Evolutionary conservation across 2,329 filamentous ascomycete species (phyloP).

Genomic region (Paramyrothecium sp.): DNA sequence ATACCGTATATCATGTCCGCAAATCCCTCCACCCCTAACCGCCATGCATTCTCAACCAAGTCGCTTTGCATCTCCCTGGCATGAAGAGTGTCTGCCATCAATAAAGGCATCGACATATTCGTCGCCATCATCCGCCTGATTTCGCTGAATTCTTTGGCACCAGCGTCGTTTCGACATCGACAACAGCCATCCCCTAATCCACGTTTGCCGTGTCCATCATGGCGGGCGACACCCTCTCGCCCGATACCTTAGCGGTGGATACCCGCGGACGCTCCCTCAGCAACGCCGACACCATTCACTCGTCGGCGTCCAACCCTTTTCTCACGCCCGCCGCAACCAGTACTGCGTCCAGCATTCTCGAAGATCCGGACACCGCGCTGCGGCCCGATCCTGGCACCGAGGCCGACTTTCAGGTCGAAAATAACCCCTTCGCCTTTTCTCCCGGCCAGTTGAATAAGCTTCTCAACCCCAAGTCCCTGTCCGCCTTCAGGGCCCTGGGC

Average conservation of each 20-base stretch:
- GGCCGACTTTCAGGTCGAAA: slow-evolving; percentile 65
- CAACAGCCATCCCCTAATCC: not conserved
- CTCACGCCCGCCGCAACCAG: slow-evolving; percentile 17
- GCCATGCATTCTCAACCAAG: not conserved
- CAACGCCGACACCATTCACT: slow-evolving; percentile 14
- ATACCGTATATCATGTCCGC: not conserved
- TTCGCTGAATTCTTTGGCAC: not conserved
- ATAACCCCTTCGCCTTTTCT: slow-evolving; percentile 80
- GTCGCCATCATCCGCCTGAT: not conserved
- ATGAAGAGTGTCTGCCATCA: not conserved
- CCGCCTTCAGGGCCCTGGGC: slow-evolving; percentile 74
- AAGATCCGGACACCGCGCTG: slow-evolving; percentile 52
- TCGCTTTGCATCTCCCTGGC: not conserved
- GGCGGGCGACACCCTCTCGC: slow-evolving; percentile 1
- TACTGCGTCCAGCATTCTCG: slow-evolving; percentile 11
- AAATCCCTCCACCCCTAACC: not conserved
- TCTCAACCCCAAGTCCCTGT: slow-evolving; percentile 79
- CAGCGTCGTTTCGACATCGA: not conserved
- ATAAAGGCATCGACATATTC: not conserved
- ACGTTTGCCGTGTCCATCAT: not conserved
- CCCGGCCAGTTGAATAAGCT: slow-evolving; percentile 79
- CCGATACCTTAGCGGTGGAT: slow-evolving; percentile 1
- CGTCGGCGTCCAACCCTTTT: slow-evolving; percentile 19
- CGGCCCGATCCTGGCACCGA: slow-evolving; percentile 71
- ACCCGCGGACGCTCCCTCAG: slow-evolving; percentile 11